A percentile compares a stretch with the other conserved stretches of the same genome.
These are phyloP conservation scores for Fusarium duplospermum DNA, from an alignment of 2,329 filamentous ascomycete species.

Conservation along the genomic window DNA sequence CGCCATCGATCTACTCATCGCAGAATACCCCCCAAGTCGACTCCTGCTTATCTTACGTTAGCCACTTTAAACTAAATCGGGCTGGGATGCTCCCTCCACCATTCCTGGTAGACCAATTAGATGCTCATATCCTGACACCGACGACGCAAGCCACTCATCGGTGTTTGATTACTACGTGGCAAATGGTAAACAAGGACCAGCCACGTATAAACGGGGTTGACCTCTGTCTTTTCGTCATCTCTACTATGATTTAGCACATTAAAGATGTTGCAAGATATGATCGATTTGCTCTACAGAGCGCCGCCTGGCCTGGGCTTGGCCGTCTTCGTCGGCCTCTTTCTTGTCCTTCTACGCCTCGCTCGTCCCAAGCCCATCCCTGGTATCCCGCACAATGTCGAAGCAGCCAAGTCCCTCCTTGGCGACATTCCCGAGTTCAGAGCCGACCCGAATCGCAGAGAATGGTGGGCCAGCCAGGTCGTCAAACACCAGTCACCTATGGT, in stretches of 20 bases:
- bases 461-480: slow-evolving; percentile 18
- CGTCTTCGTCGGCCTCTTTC: neutral
- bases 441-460: slow-evolving; percentile 11
- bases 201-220: neutral
- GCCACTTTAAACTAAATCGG: neutral
- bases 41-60: neutral
- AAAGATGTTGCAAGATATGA: slow-evolving; percentile 3
- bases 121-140: neutral
- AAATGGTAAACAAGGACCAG: neutral
- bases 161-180: neutral
- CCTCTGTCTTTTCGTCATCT: neutral
- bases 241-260: neutral
- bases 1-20: neutral
- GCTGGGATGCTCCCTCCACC: neutral
- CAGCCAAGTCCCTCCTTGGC: slow-evolving; percentile 24
- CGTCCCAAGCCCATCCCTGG: slow-evolving; percentile 30
- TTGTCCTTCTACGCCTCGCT: neutral
- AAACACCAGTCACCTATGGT: slow-evolving; percentile 24
- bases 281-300: neutral
- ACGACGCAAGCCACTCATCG: neutral
- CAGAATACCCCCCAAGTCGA: neutral
- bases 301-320: neutral
- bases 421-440: slow-evolving; percentile 22
- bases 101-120: neutral
- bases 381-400: slow-evolving; percentile 26